Base-by-base conservation (phyloP, 495 filamentous ascomycete genomes). In the Penicillium odoratum region DNA sequence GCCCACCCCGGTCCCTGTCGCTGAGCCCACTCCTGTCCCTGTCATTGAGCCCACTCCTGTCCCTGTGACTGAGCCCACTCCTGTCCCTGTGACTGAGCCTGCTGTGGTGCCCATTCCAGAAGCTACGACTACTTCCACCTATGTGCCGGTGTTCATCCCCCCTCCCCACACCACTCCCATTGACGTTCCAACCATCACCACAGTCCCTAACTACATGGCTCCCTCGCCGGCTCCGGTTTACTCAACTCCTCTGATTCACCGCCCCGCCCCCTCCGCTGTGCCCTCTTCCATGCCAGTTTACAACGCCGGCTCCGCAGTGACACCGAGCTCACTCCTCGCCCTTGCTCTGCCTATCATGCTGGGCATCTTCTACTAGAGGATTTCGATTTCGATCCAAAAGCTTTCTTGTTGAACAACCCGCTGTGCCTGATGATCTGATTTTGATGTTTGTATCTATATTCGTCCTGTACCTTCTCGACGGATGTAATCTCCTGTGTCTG, bases 241-340 rank as follows among this genome's bases (percentile, higher is more conserved):
- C 42, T 69, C 67, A 15, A 65, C 57, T 16, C 65, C 67, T 47
- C 53, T 68, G 40, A 66, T 69, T 53, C 55, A 46, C 11, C 57
- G 43, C 55, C 53, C 67, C 7, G 64, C 54, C 11, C 59, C 67
- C n/a, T 58, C 60, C 1, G 13, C 62, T 8, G 59, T 48, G 2
- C 59, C 67, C 30, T 51, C 58, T 1, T 30, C 46, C 1, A 25
- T 51, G 55, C 64, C 67, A 13, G 56, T 55, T 18, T 66, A 61
- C 57, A 63, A 66, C 26, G 59, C 68, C 10, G 62, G 63, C 29
- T 63, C 66, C 0, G 34, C 66, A 8, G 57, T 70, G 36, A 33
- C 57, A 3, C 69, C 71, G 5, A 64, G 55, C 16, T 65, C 58
- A 0, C 18, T 68, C 15, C 18, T 65, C 25, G 67, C 59, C 7